Conservation (phyloP, 257 asterid species). For the Solanum pinnatisectum region DNA sequence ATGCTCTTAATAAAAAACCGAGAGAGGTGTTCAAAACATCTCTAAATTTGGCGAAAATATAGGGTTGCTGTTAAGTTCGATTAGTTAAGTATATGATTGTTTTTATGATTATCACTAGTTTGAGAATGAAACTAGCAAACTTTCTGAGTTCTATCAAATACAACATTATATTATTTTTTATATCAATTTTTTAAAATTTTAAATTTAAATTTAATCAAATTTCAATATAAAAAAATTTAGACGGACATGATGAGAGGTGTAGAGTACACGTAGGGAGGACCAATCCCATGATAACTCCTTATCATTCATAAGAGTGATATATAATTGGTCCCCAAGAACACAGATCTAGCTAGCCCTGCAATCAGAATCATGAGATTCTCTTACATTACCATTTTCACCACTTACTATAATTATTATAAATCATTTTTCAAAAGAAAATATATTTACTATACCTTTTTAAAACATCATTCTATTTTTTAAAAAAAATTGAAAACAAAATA, state of each 20-base stretch:
- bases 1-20: too few relatives aligned
- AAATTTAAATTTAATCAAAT: background rate
- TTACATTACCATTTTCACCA: background rate
- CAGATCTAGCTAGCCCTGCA: background rate
- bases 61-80: fast-evolving
- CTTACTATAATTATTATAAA: background rate
- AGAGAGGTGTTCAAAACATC: too few relatives aligned
- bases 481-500: background rate
- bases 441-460: background rate
- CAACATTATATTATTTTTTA: background rate
- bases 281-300: background rate
- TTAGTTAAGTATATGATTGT: too few relatives aligned
- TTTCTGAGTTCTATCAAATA: too few relatives aligned
- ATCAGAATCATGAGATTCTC: background rate
- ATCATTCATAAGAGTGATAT: background rate
- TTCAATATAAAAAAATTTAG: background rate
- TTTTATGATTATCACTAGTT: background rate
- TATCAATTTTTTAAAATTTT: background rate
- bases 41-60: too few relatives aligned
- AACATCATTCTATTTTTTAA: background rate
- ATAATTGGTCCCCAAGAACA: slow-evolving; percentile 3
- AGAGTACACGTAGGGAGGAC: background rate
- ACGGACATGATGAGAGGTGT: background rate
- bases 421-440: background rate
- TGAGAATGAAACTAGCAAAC: too few relatives aligned